A percentile compares a stretch with the other conserved stretches of the same genome.
phyloP scores from a whole-genome alignment of 495 filamentous ascomycete species.

The Hypoxylon rickii region DNA sequence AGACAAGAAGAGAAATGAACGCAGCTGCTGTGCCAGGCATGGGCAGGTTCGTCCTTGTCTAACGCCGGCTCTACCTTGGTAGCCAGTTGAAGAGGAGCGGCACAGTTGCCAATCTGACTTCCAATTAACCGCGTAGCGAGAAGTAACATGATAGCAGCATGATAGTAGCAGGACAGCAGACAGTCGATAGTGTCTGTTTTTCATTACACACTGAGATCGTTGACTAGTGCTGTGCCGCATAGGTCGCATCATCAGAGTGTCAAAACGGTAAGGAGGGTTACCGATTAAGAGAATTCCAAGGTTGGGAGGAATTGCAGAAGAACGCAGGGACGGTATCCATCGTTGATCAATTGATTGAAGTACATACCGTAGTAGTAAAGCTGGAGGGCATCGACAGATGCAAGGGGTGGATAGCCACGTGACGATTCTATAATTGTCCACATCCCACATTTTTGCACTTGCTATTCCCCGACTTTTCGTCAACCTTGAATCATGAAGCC shows the following conservation, averaged over 20 bases:
- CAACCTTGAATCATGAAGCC: no score
- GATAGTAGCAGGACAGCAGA: background rate
- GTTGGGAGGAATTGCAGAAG: background rate
- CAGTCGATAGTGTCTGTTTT: background rate
- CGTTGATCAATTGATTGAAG: no score
- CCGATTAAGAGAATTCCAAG: background rate
- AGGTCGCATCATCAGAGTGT: slow-evolving; percentile 27
- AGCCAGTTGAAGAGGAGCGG: slow-evolving; percentile 15
- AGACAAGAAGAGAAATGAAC: background rate
- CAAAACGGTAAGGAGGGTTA: slow-evolving; percentile 16
- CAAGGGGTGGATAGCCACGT: background rate
- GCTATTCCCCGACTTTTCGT: no score
- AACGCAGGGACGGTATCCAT: background rate
- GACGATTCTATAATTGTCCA: no score
- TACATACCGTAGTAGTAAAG: no score
- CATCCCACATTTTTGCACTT: no score
- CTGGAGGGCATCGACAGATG: no score
- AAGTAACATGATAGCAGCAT: background rate
- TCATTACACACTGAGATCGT: slow-evolving; percentile 4
- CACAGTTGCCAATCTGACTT: slow-evolving; percentile 15
- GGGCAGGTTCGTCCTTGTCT: background rate
- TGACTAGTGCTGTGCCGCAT: slow-evolving; percentile 23
- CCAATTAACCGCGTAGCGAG: background rate
- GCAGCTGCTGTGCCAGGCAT: slow-evolving; percentile 7
- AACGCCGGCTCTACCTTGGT: background rate